Evolutionary conservation across 1,139 yeast genomes (phyloP), one percentile per base, ranked within the genome.

Genomic region (Blastobotrys persicus): DNA sequence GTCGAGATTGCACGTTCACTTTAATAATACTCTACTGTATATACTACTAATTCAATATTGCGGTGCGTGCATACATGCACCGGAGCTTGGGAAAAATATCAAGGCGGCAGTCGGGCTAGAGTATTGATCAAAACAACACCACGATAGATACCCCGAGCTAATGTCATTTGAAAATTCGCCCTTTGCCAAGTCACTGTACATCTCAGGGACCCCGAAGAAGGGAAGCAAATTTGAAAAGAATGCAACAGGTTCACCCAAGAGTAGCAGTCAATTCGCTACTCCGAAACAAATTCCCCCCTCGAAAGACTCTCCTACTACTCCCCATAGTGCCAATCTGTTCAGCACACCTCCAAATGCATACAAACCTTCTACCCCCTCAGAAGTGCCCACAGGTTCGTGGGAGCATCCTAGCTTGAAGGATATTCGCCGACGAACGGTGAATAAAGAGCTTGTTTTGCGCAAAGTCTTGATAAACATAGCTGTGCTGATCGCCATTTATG

Each of bases 371-470:
- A 42, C 55, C 11, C 53, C 52, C 18, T 53, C 51, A 6, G 40
- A 49, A 16, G 52, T 58, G 17, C 63, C 64, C 9, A 60, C 63
- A 9, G 64, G 65, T 2, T 31, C 54, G 3, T 62, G 65, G 65
- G 55, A 53, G 37, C 65, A 61, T 44, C 65, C 65, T 1, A 47
- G 56, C 42, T 31, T 58, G 42, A 42, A 52, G 20, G 53, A 49
- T 26, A 52, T 62, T 34, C 53, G 58, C 35, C 48, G 50, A 37
- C 51, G 64, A 38, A 56, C 60, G 9, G 57, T 56, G 41, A 60
- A 58, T 46, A 74, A 72, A 54, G 75, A 74, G 55, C 58, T 69
- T 20, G 73, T 72, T 42, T 55, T 71, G 12, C 63, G 63, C 48
- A 62, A 63, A 37, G 63, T 70, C 4, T 56, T 73, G 4, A 55